Evolutionary conservation across 2,329 filamentous ascomycete genomes (phyloP).

Genomic region (Hypomyces perniciosus): DNA sequence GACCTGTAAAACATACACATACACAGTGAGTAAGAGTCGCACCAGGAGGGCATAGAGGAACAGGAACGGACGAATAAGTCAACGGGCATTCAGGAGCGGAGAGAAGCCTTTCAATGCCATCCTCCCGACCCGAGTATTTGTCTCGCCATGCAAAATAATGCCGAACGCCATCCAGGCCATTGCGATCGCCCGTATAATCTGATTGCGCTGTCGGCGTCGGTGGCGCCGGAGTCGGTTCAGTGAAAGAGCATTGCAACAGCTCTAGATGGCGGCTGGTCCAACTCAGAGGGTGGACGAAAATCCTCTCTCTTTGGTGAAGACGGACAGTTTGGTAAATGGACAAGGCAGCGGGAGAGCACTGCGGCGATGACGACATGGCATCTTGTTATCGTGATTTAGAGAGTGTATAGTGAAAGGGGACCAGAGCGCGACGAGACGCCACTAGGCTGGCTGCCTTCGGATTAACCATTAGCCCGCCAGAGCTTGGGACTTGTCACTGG

Average conservation of each 20-base stretch:
- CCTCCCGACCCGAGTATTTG: neutral
- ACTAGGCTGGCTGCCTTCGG: no score
- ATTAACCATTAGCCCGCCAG: no score
- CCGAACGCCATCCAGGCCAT: neutral
- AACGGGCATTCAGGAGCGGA: no score
- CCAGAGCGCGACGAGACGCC: no score
- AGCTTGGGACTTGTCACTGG: no score
- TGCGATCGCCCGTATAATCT: neutral
- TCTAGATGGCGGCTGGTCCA: conserved; percentile 2
- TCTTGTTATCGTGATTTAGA: no score
- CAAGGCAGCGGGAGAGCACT: neutral
- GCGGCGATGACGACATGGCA: no score
- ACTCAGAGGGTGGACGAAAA: neutral
- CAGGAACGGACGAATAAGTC: neutral
- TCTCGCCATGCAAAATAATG: conserved; percentile 1
- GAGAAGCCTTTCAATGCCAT: neutral
- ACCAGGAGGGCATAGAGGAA: neutral
- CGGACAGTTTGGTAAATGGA: conserved; percentile 1
- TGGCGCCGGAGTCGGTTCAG: neutral
- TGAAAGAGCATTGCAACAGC: conserved; percentile 3
- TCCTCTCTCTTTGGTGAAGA: neutral
- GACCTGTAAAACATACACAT: neutral
- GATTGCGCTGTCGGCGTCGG: neutral
- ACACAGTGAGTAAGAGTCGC: neutral
- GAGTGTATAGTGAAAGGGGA: no score